Percentiles rank a stretch among this genome's conserved stretches.
These are phyloP conservation scores for Xylaria intraflava DNA, from an alignment of 495 filamentous ascomycete species.

Conservation along the genomic window DNA sequence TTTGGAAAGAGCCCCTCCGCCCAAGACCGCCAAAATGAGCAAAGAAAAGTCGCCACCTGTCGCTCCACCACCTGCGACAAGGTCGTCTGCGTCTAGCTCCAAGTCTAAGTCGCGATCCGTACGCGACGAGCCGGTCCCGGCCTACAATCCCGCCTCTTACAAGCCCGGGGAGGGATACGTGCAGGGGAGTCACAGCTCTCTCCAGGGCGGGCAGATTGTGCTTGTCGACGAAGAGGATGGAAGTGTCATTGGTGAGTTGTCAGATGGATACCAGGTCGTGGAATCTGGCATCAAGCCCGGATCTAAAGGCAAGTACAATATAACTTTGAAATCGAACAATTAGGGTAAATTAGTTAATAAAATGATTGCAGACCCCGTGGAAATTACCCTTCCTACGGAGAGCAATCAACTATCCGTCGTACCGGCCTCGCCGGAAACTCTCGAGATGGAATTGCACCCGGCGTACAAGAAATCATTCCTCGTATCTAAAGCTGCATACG, in stretches of 20 bases:
- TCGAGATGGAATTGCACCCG: slow-evolving; percentile 75
- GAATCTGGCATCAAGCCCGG: slow-evolving; percentile 70
- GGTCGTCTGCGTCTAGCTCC: slow-evolving; percentile 26
- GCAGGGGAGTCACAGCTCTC: slow-evolving; percentile 42
- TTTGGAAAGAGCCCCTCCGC: slow-evolving; percentile 64
- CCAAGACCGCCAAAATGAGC: slow-evolving; percentile 43
- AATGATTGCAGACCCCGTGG: slow-evolving; percentile 65
- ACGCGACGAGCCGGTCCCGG: slow-evolving; percentile 38
- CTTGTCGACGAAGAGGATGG: slow-evolving; percentile 93
- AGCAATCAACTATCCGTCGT: slow-evolving; percentile 65
- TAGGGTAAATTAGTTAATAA: not conserved
- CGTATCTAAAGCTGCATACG: slow-evolving; percentile 82
- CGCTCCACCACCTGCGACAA: slow-evolving; percentile 31
- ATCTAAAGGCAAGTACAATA: slow-evolving; percentile 64
- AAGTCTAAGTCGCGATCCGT: slow-evolving; percentile 36
- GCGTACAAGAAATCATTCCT: slow-evolving; percentile 81
- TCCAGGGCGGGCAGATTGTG: slow-evolving; percentile 69
- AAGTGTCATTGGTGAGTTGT: slow-evolving; percentile 85
- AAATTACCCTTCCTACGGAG: slow-evolving; percentile 74
- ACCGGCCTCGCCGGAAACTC: slow-evolving; percentile 72
- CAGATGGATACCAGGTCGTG: slow-evolving; percentile 72
- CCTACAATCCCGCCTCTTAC: slow-evolving; percentile 78
- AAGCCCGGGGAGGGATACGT: slow-evolving; percentile 73
- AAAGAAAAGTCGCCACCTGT: slow-evolving; percentile 46
- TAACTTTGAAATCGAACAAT: not conserved